Evolutionary conservation across 2,329 filamentous ascomycete genomes (phyloP).

Genomic region (Gaeumannomyces sp.): DNA sequence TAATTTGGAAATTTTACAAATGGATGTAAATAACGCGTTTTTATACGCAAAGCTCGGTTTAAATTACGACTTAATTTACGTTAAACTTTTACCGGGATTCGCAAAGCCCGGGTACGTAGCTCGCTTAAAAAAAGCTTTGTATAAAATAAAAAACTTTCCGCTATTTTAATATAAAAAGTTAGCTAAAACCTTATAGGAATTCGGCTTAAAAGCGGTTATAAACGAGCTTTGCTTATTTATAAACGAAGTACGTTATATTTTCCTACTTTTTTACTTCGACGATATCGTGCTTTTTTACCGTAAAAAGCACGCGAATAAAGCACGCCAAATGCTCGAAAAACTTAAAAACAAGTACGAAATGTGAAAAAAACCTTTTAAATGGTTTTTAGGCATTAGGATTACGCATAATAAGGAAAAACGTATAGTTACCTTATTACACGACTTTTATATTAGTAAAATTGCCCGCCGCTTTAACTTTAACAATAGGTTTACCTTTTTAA

Average conservation of each 20-base stretch:
- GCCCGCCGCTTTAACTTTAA: neutral
- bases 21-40: neutral
- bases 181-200: neutral
- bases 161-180: neutral
- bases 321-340: neutral
- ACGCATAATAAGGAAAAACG: neutral
- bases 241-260: neutral
- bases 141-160: neutral
- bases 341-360: neutral
- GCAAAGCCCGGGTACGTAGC: too few relatives aligned
- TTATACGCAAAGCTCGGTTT: too few relatives aligned
- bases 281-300: neutral
- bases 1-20: too few relatives aligned
- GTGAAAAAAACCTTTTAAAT: neutral
- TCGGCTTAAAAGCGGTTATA: neutral
- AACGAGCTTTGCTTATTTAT: neutral
- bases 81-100: too few relatives aligned
- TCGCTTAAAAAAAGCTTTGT: neutral
- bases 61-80: too few relatives aligned
- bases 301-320: neutral
- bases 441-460: neutral
- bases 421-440: neutral
- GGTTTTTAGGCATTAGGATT: neutral
- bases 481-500: neutral
- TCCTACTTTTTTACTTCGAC: neutral